Conservation (phyloP, 768 basidiomycete species). For the Phlebiopsis flavidoalba region DNA sequence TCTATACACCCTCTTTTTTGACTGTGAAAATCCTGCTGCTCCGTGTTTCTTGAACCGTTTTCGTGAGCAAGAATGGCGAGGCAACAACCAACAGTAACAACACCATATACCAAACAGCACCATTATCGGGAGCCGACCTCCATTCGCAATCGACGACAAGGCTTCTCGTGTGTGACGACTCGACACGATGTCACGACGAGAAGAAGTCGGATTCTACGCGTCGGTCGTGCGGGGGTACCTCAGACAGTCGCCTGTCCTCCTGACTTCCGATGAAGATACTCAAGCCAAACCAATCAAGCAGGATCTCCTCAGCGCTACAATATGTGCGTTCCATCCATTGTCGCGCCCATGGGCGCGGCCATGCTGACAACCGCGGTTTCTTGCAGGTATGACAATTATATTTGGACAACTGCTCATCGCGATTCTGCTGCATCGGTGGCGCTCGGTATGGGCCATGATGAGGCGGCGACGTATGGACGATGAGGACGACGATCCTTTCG, state of each 20-base stretch:
- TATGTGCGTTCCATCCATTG: slow-evolving; percentile 43
- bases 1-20: slow-evolving; percentile 5
- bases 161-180: no score
- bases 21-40: not conserved
- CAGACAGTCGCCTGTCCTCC: slow-evolving; percentile 31
- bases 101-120: slow-evolving; percentile 27
- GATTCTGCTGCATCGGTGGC: slow-evolving; percentile 52
- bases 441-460: slow-evolving; percentile 45
- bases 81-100: slow-evolving; percentile 20
- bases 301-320: slow-evolving; percentile 63
- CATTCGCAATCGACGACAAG: slow-evolving; percentile 66
- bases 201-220: slow-evolving; percentile 35
- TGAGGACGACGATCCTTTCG: slow-evolving; percentile 38
- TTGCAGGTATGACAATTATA: slow-evolving; percentile 63
- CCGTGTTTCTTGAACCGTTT: slow-evolving; percentile 8
- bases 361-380: not conserved
- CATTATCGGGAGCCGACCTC: slow-evolving; percentile 59
- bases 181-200: slow-evolving; percentile 55
- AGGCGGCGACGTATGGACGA: slow-evolving; percentile 38
- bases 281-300: no score
- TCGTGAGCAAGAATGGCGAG: slow-evolving; percentile 16
- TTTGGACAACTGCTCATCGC: slow-evolving; percentile 37
- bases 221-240: no score
- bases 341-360: not conserved
- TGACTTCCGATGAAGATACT: no score